These are phyloP conservation scores for Kingdonia uniflora DNA, from an alignment of 164 flowering plant species.

Conservation along the genomic window DNA sequence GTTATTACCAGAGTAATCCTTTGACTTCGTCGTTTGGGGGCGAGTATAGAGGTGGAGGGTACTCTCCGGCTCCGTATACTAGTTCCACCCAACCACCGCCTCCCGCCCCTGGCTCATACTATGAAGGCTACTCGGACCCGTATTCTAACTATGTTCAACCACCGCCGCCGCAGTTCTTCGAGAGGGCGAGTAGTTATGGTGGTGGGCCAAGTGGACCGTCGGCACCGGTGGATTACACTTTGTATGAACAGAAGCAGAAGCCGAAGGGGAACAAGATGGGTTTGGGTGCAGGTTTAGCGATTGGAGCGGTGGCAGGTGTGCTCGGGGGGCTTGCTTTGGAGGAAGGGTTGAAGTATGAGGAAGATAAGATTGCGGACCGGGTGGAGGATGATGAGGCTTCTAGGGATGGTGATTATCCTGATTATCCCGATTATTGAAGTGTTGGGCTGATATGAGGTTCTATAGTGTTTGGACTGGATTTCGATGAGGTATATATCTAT, in stretches of 20 bases:
- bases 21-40: slow-evolving; percentile 27
- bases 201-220: slow-evolving; percentile 42
- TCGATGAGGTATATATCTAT: background rate
- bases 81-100: slow-evolving; percentile 21
- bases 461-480: background rate
- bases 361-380: slow-evolving; percentile 51
- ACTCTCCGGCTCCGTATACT: slow-evolving; percentile 18
- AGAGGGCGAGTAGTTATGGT: slow-evolving; percentile 22
- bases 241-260: slow-evolving; percentile 31
- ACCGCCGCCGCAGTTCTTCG: no score
- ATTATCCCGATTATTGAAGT: slow-evolving; percentile 4
- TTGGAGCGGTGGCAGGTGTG: slow-evolving; percentile 59
- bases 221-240: slow-evolving; percentile 56
- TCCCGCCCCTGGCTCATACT: no score
- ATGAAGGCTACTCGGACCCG: no score
- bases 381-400: slow-evolving; percentile 32
- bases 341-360: slow-evolving; percentile 63
- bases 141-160: no score
- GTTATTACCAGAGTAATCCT: no score
- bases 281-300: slow-evolving; percentile 49
- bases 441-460: background rate
- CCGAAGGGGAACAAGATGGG: slow-evolving; percentile 35
- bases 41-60: slow-evolving; percentile 17
- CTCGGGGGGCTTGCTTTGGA: slow-evolving; percentile 59
- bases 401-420: slow-evolving; percentile 38